Conservation (phyloP, 352 stramenopile genomes). For the Phytophthora parvispora region DNA sequence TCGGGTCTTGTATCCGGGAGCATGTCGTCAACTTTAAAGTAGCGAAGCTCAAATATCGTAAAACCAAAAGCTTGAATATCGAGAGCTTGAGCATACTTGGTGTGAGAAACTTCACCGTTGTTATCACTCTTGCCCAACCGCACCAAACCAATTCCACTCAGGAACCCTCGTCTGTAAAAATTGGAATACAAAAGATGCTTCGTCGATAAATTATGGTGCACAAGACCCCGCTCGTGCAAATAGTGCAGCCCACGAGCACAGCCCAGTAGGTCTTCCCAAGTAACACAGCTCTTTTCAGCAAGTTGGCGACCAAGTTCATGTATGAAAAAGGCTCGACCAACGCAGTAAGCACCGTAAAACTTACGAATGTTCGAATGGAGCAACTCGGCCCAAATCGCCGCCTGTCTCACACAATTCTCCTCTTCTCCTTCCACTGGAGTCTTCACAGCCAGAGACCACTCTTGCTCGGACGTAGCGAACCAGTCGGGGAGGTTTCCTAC, state of each 20-base stretch:
- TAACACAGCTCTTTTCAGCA: neutral
- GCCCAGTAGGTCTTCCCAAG: neutral
- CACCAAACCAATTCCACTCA: neutral
- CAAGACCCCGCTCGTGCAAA: neutral
- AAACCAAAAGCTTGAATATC: neutral
- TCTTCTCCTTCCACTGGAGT: neutral
- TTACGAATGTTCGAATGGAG: slow-evolving; percentile 25
- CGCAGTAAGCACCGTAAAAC: slow-evolving; percentile 23
- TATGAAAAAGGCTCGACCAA: slow-evolving; percentile 5
- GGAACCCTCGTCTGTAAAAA: neutral
- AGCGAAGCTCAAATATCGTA: neutral
- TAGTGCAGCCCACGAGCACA: neutral
- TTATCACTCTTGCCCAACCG: too few species aligned
- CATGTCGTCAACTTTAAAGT: neutral
- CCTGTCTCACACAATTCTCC: slow-evolving; percentile 1
- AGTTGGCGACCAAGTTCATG: neutral
- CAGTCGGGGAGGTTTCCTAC: slow-evolving; percentile 14
- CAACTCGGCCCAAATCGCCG: slow-evolving; percentile 2
- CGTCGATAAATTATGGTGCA: neutral
- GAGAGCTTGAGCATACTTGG: neutral
- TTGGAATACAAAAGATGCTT: neutral
- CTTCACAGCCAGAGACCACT: neutral
- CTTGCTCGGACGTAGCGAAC: slow-evolving; percentile 7
- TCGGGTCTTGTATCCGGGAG: neutral
- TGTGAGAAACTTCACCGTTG: neutral